phyloP scores from a whole-genome alignment of 2,329 filamentous ascomycete genomes.

The Neofusicoccum laricinum region DNA sequence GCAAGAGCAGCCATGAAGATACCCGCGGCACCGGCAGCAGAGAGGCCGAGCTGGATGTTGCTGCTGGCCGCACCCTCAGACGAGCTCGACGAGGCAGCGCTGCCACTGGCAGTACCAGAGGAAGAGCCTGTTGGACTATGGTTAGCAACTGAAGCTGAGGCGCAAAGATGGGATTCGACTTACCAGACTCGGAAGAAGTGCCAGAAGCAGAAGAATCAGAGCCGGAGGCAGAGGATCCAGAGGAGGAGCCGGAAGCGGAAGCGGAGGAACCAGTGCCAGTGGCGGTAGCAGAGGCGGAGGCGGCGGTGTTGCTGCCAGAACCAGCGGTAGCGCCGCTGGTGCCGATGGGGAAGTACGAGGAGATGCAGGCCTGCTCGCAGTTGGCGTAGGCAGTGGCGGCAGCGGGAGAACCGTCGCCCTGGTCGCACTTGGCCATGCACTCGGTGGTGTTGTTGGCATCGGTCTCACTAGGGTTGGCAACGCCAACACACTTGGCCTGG shows the following conservation, averaged over 20 bases:
- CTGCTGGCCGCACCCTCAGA: slow-evolving; percentile 29
- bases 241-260: slow-evolving; percentile 16
- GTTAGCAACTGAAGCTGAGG: neutral
- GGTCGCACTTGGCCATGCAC: slow-evolving; percentile 52
- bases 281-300: slow-evolving; percentile 22
- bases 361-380: slow-evolving; percentile 51
- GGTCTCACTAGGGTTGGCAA: slow-evolving; percentile 51
- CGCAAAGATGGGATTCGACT: neutral
- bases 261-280: slow-evolving; percentile 24
- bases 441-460: slow-evolving; percentile 51
- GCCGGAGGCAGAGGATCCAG: slow-evolving; percentile 15
- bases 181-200: neutral
- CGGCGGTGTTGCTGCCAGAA: slow-evolving; percentile 22
- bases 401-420: slow-evolving; percentile 48
- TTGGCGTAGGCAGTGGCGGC: slow-evolving; percentile 46
- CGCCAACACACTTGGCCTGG: slow-evolving; percentile 49
- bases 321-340: slow-evolving; percentile 26
- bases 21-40: slow-evolving; percentile 32
- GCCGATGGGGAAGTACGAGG: slow-evolving; percentile 46
- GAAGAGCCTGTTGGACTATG: slow-evolving; percentile 13
- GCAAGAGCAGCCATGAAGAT: slow-evolving; percentile 36
- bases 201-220: slow-evolving; percentile 22
- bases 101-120: slow-evolving; percentile 22
- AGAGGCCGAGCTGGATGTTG: slow-evolving; percentile 29
- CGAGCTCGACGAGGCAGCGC: slow-evolving; percentile 19